Base-by-base conservation (phyloP, 108 stramenopile genomes). In the Discostella stelligeroides region DNA sequence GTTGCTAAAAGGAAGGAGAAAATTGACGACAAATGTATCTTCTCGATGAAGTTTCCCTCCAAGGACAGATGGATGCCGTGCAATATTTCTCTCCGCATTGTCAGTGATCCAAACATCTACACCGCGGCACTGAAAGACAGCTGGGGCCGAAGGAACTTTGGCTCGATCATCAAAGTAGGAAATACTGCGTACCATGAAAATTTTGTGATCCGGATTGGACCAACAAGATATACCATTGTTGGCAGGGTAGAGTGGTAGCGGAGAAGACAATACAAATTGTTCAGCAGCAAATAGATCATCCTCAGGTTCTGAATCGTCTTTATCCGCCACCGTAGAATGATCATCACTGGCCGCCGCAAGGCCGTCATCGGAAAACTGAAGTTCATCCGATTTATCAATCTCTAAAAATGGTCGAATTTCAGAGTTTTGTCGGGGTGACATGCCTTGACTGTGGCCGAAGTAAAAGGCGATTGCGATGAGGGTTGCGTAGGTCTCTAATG, bases 51-150 rank as follows among this genome's bases (percentile, higher is more conserved):
- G 66, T 59, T 84, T 83, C 0, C 90, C 92, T 60, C 89, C 90
- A 48, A 94, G 72, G n/a, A 94, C 86, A 54, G 72, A 73, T 27
- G 91, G 92, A 67, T 92, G 92, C 3, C 92, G 85, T 2, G 92
- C 85, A 63, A 96, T 90, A 57, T 96, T 79, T 38, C 87, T 84
- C 83, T 85, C 77, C 0, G 95, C 91, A 66, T 86, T 90, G 79
- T 96, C 92, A 18, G 91, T 88, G 54, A 94, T 49, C 91, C 91
- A 96, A 41, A 96, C 68, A 63, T 96, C 95, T 42, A 94, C 91
- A 37, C 95, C 95, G 27, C 88, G 81, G 66, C 88, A 92, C 39
- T 66, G 70, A 61, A 94, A 89, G 8, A 89, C 81, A 41, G 88
- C 56, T 5, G 78, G 85, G 15, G 81, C 87, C 1, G 90, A 92